Evolutionary conservation across 495 filamentous ascomycete species (phyloP), one percentile per base, ranked within the genome.

Genomic region (Pseudotulostoma volvatum): DNA sequence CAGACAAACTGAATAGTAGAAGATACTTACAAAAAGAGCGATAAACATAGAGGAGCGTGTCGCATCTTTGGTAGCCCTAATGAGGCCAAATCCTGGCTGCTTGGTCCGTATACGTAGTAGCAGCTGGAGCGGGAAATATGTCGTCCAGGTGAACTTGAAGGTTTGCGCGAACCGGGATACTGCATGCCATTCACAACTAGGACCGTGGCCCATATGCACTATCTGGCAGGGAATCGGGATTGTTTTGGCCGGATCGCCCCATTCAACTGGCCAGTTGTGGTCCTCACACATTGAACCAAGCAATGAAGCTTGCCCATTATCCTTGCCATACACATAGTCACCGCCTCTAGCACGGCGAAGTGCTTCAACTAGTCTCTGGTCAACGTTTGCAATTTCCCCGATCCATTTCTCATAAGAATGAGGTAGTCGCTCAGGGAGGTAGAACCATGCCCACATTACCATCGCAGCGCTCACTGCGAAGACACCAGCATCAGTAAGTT

Each of bases 361-460:
- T 3, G 78, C 79, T 43, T 78, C 65, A 38, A 93, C 69, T 13
- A 95, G 70, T 1, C 87, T 78, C 4, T 51, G 43, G 53, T 95
- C 87, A n/a, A 92, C 76, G 30, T 77, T 68, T 18, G 86, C 84
- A 14, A 78, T 80, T 16, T 73, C 71, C 31, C 67, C 69, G 46
- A 95, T 92, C 84, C 86, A 93, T 55, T 80, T 80, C 43, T 75
- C 81, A 59, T 94, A 95, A 18, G 78, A 67, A 23, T 55, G 68
- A 8, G 84, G 84, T 3, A 93, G 60, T 35, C 73, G 67, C 30
- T 70, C 61, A 0, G 83, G 82, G 2, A 52, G 45, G 61, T 88
- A 93, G 48, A 93, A 77, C 81, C 81, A 93, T 14, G 81, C 71
- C 78, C 83, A 86, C 84, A 93, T 95, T 35, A 95, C 76, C 2